phyloP scores from a whole-genome alignment of 192 early-diverging fungal species.

The Backusella sp. region DNA sequence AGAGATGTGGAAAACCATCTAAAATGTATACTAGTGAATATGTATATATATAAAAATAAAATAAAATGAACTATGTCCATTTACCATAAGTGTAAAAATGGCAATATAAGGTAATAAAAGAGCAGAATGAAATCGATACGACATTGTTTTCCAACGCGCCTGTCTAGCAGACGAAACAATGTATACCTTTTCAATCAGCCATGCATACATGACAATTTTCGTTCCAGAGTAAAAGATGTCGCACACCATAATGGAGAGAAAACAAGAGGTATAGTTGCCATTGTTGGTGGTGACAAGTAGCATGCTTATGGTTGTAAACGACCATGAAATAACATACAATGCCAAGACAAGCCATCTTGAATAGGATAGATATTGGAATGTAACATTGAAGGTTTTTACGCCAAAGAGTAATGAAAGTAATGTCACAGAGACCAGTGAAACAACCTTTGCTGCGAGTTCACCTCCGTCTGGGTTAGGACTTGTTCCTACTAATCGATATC shows the following conservation, averaged over 20 bases:
- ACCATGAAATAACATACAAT: slow-evolving; percentile 46
- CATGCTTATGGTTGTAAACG: slow-evolving; percentile 36
- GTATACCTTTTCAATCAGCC: slow-evolving; percentile 24
- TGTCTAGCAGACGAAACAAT: slow-evolving; percentile 15
- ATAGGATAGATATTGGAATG: slow-evolving; percentile 30
- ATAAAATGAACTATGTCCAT: background rate
- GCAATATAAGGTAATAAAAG: slow-evolving; percentile 31
- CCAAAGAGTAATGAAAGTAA: slow-evolving; percentile 27
- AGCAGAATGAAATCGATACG: slow-evolving; percentile 34
- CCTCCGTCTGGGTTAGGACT: slow-evolving; percentile 19
- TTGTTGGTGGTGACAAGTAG: slow-evolving; percentile 47
- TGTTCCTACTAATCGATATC: background rate
- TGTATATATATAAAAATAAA: background rate
- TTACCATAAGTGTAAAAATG: slow-evolving; percentile 38
- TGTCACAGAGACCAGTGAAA: slow-evolving; percentile 17
- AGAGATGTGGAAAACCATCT: slow-evolving; percentile 32
- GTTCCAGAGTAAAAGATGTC: slow-evolving; percentile 45
- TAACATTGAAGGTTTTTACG: slow-evolving; percentile 24
- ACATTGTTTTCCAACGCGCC: slow-evolving; percentile 8
- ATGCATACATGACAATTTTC: slow-evolving; percentile 45
- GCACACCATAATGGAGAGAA: slow-evolving; percentile 39
- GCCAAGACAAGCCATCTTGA: slow-evolving; percentile 36
- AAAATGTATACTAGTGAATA: background rate
- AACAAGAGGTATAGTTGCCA: slow-evolving; percentile 37
- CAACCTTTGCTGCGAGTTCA: slow-evolving; percentile 27